Evolutionary conservation across 2,329 filamentous ascomycete genomes (phyloP).

Genomic region (Cordyceps tenuipes): DNA sequence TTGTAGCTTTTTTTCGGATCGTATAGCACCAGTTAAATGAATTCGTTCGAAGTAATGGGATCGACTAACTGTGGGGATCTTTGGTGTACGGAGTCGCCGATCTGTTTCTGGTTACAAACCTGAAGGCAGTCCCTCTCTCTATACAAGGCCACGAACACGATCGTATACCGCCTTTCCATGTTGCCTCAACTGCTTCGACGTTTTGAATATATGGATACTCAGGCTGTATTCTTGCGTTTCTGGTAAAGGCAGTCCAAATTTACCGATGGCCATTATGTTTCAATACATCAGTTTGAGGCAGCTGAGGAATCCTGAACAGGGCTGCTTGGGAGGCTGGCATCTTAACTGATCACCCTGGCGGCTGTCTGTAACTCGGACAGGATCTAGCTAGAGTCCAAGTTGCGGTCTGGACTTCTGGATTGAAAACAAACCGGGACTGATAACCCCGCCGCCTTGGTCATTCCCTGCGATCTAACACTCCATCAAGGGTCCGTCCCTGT

Average conservation of each 20-base stretch:
- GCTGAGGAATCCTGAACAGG: not conserved
- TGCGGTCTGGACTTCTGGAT: not conserved
- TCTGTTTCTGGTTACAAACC: not conserved
- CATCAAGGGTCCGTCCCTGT: not conserved
- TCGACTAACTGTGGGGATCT: slow-evolving; percentile 34
- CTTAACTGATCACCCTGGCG: not conserved
- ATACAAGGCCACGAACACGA: not conserved
- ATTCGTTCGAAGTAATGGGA: not conserved
- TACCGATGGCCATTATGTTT: not conserved
- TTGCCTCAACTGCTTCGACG: not conserved
- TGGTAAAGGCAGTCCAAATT: not conserved
- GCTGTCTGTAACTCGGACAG: not conserved
- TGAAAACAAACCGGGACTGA: not conserved
- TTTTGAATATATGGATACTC: not conserved
- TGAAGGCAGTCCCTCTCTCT: not conserved
- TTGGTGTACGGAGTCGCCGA: slow-evolving; percentile 11
- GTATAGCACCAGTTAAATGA: slow-evolving; percentile 30
- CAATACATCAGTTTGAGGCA: not conserved
- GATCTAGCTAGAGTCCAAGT: not conserved
- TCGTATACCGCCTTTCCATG: slow-evolving; percentile 3
- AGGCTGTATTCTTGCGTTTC: not conserved
- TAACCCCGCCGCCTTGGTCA: not conserved
- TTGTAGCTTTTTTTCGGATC: slow-evolving; percentile 55
- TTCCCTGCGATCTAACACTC: not conserved
- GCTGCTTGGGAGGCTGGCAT: not conserved